Percentiles rank a stretch among this genome's conserved stretches.
phyloP scores from a whole-genome alignment of 148 eudicot species.

The Rhododendron molle region DNA sequence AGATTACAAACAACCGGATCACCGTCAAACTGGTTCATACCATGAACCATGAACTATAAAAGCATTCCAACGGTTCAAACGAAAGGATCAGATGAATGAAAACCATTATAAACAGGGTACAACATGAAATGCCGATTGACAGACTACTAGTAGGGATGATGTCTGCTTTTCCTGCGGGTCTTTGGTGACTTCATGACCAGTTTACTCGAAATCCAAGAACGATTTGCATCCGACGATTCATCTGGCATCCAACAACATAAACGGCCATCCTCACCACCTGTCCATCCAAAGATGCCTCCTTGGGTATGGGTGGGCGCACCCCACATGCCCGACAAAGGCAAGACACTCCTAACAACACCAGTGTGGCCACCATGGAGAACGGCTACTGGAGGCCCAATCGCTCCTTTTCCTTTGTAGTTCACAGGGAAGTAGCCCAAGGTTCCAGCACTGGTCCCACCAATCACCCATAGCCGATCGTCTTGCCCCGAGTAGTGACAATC shows the following conservation, averaged over 20 bases:
- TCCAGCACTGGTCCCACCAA: constrained; percentile 88
- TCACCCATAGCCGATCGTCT: constrained; percentile 68
- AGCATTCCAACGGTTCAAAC: not conserved
- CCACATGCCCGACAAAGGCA: constrained; percentile 40
- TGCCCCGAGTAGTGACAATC: constrained; percentile 68
- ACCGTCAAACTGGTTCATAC: not conserved
- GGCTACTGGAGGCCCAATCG: constrained; percentile 68
- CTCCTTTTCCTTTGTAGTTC: constrained; percentile 26
- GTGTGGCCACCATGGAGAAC: constrained; percentile 87
- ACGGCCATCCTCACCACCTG: constrained; percentile 96
- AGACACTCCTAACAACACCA: constrained; percentile 63
- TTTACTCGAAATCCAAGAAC: constrained; percentile 71
- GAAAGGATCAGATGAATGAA: not conserved
- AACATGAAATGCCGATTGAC: no score
- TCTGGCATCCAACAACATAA: constrained; percentile 91
- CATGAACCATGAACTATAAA: not conserved
- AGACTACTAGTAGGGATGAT: constrained; percentile 55
- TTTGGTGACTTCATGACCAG: constrained; percentile 50
- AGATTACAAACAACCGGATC: not conserved
- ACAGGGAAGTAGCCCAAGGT: constrained; percentile 87
- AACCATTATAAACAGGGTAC: not conserved
- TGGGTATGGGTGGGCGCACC: constrained; percentile 24
- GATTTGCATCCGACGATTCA: constrained; percentile 39
- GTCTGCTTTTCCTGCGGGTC: constrained; percentile 53
- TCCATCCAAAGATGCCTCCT: constrained; percentile 88